Percentiles rank a stretch among this genome's conserved stretches.
These are phyloP conservation scores for Zymoseptoria pseudotritici DNA, from an alignment of 2,329 filamentous ascomycete species.

Conservation along the genomic window DNA sequence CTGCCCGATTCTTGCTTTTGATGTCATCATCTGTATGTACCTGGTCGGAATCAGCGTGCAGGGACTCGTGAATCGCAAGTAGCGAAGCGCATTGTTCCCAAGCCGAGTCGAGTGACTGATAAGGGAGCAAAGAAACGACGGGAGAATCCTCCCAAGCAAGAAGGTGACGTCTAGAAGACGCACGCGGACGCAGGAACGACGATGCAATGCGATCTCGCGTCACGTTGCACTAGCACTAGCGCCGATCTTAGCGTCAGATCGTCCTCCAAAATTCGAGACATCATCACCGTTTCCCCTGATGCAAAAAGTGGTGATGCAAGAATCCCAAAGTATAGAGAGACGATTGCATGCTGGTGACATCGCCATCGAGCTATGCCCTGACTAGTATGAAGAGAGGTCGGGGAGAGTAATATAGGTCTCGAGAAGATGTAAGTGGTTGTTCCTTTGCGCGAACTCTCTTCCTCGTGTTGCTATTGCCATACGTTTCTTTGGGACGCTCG, in stretches of 20 bases:
- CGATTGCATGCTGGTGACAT: neutral
- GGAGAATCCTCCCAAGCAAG: neutral
- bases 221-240: constrained; percentile 1
- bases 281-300: neutral
- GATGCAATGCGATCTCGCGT: neutral
- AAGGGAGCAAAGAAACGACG: neutral
- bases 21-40: too few relatives aligned
- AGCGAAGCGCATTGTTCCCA: too few relatives aligned
- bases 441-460: neutral
- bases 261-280: neutral
- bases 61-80: too few relatives aligned
- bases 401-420: neutral
- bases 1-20: too few relatives aligned
- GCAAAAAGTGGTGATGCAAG: neutral
- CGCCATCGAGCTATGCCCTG: neutral
- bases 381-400: neutral
- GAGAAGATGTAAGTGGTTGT: neutral
- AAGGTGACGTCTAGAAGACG: neutral
- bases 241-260: neutral
- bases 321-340: neutral
- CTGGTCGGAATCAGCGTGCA: too few relatives aligned
- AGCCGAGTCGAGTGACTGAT: too few relatives aligned
- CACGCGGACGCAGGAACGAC: neutral
- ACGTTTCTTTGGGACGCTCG: neutral
- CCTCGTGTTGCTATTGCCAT: neutral